A percentile compares a stretch with the other conserved stretches of the same genome.
Evolutionary conservation across 1,284 basidiomycete species (phyloP).

Genomic region (Polyporus tsugae): DNA sequence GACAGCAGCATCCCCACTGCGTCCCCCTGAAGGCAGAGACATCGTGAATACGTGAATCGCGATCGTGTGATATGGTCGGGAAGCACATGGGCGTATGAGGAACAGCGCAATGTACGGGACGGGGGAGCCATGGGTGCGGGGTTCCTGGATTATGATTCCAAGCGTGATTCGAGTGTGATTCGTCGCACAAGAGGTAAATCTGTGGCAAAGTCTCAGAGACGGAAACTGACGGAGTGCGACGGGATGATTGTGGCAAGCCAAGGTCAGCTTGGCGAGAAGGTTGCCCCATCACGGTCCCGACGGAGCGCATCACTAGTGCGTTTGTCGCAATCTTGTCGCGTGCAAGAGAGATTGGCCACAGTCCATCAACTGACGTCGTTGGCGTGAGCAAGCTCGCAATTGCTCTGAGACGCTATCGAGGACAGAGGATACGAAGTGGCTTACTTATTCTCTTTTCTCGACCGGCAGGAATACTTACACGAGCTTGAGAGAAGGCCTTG

Average conservation of each 20-base stretch:
- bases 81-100: constrained; percentile 30
- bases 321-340: neutral
- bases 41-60: neutral
- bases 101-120: constrained; percentile 13
- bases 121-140: neutral
- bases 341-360: neutral
- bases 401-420: neutral
- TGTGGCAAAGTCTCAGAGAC: neutral
- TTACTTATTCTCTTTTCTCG: too few relatives aligned
- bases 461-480: too few relatives aligned
- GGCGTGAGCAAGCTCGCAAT: neutral
- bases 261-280: constrained; percentile 7
- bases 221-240: neutral
- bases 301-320: neutral
- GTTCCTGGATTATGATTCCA: constrained; percentile 17
- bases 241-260: constrained; percentile 7
- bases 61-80: constrained; percentile 13
- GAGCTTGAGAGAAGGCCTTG: neutral
- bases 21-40: neutral
- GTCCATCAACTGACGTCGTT: neutral
- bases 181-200: neutral
- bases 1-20: too few relatives aligned
- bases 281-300: neutral
- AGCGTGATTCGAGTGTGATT: neutral
- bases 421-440: neutral